A percentile compares a stretch with the other conserved stretches of the same genome.
Evolutionary conservation across 352 stramenopile species (phyloP).

Genomic region (Phytophthora hibernalis): DNA sequence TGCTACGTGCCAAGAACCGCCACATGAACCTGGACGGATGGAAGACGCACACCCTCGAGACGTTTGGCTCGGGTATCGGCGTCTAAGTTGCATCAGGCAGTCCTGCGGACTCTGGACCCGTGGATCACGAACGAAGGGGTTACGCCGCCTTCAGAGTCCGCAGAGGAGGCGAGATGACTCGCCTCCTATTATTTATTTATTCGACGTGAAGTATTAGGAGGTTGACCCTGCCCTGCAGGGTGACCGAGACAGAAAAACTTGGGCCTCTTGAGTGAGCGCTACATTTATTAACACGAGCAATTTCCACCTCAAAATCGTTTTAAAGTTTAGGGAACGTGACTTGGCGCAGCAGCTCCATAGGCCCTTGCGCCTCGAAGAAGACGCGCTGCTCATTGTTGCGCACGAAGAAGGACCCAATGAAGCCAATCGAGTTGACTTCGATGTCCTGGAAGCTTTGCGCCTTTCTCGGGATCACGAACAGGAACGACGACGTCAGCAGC

Average conservation of each 20-base stretch:
- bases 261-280: constrained; percentile 25
- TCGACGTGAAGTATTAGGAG: constrained; percentile 36
- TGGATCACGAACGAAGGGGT: constrained; percentile 46
- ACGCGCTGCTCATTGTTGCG: constrained; percentile 64
- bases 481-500: constrained; percentile 74
- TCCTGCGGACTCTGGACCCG: constrained; percentile 22
- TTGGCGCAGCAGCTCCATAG: constrained; percentile 63
- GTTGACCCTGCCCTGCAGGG: constrained; percentile 23
- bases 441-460: constrained; percentile 62
- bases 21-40: constrained; percentile 80
- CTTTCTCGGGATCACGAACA: constrained; percentile 76
- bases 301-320: constrained; percentile 32
- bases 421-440: constrained; percentile 88
- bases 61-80: constrained; percentile 80
- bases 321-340: constrained; percentile 63
- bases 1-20: constrained; percentile 66
- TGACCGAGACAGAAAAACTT: constrained; percentile 24
- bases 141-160: constrained; percentile 27
- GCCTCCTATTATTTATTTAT: constrained; percentile 40
- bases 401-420: constrained; percentile 84
- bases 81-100: constrained; percentile 44
- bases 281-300: constrained; percentile 41
- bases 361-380: constrained; percentile 58
- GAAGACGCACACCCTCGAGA: constrained; percentile 78
- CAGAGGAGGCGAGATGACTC: neutral